Base-by-base conservation (phyloP, 192 early-diverging fungal species). In the Coemansia sp. region DNA sequence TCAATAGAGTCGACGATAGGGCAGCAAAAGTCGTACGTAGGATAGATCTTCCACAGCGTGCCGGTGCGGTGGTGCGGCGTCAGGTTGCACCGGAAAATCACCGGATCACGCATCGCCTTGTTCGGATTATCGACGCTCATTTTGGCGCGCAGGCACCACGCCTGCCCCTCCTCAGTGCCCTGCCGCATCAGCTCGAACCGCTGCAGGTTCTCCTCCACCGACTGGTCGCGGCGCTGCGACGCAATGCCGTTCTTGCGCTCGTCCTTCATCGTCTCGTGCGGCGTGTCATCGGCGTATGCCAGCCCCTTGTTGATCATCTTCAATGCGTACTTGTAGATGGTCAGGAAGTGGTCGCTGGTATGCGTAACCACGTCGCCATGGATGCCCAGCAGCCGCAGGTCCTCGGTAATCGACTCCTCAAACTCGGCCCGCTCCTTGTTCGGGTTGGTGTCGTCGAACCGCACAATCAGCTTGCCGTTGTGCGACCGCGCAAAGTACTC, bases 381-480 rank as follows among this genome's bases (percentile, higher is more conserved):
- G 70, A 99, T 91, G 23, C 92, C 96, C 29, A 99, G 83, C 48
- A 94, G 79, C n/a, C 72, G 47, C 69, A 99, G 75, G 72, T 99
- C 97, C 86, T 96, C 94, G 67, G 89, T 90, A 72, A 99, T 99
- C 17, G 88, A 77, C 51, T 96, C 88, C 83, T 99, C 94, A 60
- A 94, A 99, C 84, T 99, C 97, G 52, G 69, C 83, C 86, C 93
- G 94, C 81, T 99, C 97, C 82, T 99, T 99, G 52, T 70, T 83
- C 11, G 97, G 97, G 74, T 99, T 99, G 35, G 97, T 98, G 78
- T 99, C 96, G 76, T 99, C 97, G 59, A 99, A 98, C 21, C 97
- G 91, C 60, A 98, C 78, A 60, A 98, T 91, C 68, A 99, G 65
- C 71, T 92, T 94, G 62, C 97, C 97, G 50, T 92, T 85, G 83